Evolutionary conservation across 176 grass and related monocot species (phyloP), one percentile per base, ranked within the genome.

Genomic region (Thinopyrum elongatum): DNA sequence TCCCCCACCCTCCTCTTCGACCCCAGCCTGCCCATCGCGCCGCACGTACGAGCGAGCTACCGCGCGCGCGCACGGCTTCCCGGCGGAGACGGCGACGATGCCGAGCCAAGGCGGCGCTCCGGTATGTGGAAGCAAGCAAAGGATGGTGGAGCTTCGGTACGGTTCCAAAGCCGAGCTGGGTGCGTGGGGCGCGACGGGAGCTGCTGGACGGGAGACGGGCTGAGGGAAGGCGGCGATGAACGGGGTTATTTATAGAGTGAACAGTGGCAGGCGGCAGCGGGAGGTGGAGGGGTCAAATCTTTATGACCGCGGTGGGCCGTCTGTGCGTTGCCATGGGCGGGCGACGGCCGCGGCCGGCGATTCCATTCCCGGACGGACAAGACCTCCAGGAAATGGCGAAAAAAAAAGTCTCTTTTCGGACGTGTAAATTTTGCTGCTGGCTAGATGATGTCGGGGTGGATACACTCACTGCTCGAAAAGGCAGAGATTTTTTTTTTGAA

Each of bases 1-100:
- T 59, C 80, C 70, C 27, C 82, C 29, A 26, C 83, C 64, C 70
- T 81, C 31, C 80, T 46, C 76, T 83, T 82, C 49, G 83, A 80
- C 23, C 64, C 84, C 53, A 75, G 80, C 55, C 87, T 58, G 7
- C 55, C 55, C 55, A 58, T 58, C 55, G 55, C 55, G 7, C 55
- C 51, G 2, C 51, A 21, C 51, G 2, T 17, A 21, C 17, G 17
- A 49, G 47, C 47, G 0, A 47, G 39, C 10, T 44, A 44, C 42
- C 42, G 42, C 42, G 11, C 11, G 42, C 42, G 4, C 49, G 49
- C 15, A 7, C 17, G 53, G 5, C 10, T 44, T 3, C 41, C 41
- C 14, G 46, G 46, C 44, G 3, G 44, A 5, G 1, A 47, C 44
- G 13, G 44, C 10, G 41, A 11, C 11, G 41, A 44, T 44, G 41